Evolutionary conservation across 768 basidiomycete species (phyloP).

Genomic region (Collybia nuda): DNA sequence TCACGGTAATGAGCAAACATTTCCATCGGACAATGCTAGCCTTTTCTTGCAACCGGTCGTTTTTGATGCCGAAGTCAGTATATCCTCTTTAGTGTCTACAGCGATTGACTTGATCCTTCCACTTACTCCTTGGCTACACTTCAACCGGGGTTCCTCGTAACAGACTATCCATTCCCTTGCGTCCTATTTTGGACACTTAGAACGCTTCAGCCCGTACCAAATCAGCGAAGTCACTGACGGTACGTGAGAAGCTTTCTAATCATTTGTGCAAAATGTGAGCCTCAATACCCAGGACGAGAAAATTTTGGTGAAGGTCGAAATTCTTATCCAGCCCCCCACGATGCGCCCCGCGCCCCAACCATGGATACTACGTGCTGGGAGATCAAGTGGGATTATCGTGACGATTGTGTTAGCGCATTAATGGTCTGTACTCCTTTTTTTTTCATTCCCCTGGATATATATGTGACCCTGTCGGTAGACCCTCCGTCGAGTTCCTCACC

Average conservation of each 20-base stretch:
- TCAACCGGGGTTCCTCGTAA: neutral
- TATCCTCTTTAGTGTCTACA: neutral
- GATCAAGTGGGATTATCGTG: conserved; percentile 76
- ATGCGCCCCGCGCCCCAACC: conserved; percentile 46
- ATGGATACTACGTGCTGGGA: conserved; percentile 73
- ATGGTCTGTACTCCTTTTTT: conserved; percentile 48
- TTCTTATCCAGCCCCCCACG: conserved; percentile 51
- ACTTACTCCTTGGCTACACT: neutral
- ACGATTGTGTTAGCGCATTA: conserved; percentile 72
- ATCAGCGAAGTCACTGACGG: conserved; percentile 10
- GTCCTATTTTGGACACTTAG: conserved; percentile 63
- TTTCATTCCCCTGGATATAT: neutral
- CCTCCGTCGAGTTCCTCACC: conserved; percentile 65
- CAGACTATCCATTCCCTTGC: conserved; percentile 55
- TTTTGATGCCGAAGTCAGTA: conserved; percentile 57
- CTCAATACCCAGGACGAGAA: neutral
- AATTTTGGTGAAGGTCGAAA: conserved; percentile 15
- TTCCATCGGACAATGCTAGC: conserved; percentile 21
- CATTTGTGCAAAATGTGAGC: no score
- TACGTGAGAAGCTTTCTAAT: neutral
- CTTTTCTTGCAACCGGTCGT: conserved; percentile 57
- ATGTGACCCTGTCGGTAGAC: conserved; percentile 41
- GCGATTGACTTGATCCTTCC: neutral
- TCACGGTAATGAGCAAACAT: conserved; percentile 15
- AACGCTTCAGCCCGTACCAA: conserved; percentile 45